Evolutionary conservation across 257 asterid genomes (phyloP), one percentile per base, ranked within the genome.

Genomic region (Solanum megistacrolobum): DNA sequence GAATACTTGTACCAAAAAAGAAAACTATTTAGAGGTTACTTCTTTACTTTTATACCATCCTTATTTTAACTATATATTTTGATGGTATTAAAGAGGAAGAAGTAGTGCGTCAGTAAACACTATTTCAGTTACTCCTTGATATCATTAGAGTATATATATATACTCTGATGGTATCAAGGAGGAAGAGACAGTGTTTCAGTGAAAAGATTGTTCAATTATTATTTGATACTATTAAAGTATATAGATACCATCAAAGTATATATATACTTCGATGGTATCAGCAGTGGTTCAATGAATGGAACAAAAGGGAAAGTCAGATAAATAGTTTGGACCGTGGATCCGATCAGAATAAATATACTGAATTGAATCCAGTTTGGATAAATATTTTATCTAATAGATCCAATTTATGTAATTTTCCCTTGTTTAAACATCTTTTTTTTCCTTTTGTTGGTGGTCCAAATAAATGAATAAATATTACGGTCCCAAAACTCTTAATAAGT

Each of bases 381-480:
- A 52, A 6, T 6, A 52, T 20, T 2, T 52, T 18, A 52, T 18
- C 62, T 18, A 52, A 16, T 52, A 2, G 9, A 52, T 52, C 3
- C 62, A 52, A 52, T 52, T 52, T 52, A 52, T 52, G 9, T 52
- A 52, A 7, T 52, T 16, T 52, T 18, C 62, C 9, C n/a, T 52
- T 16, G n/a, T 52, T 52, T 52, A 52, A 18, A 52, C 62, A 18
- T 52, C 75, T n/a, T 76, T n/a, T 29, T 21, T n/a, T 43, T 4
- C 9, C 9, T 79, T 27, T 43, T 43, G 3, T 27, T 25, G 65
- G 86, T 92, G 93, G 94, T 90, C 95, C 95, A 84, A 46, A 86
- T 31, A 48, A 31, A 14, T 34, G 86, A 23, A 41, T 66, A 71
- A 58, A 58, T 69, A 58, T 68, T 23, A 85, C 87, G 93, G 95